A percentile compares a stretch with the other conserved stretches of the same genome.
Evolutionary conservation across 2,329 filamentous ascomycete species (phyloP).

Genomic region (Xylariaceae sp.): DNA sequence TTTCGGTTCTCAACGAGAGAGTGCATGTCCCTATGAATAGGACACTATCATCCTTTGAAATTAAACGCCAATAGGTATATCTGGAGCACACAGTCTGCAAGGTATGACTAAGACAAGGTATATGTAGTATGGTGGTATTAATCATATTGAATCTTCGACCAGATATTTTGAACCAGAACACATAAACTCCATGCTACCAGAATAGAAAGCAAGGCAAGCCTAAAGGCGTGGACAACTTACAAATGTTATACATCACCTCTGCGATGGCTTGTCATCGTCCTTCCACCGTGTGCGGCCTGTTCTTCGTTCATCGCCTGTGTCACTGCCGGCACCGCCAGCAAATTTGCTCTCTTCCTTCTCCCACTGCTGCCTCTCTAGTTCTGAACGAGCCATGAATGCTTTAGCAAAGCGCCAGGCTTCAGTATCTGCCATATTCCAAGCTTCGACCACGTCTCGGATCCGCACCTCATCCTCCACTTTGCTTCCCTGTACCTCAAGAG

Average conservation of each 20-base stretch:
- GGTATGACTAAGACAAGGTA: no score
- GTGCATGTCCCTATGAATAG: no score
- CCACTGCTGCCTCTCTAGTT: conserved; percentile 63
- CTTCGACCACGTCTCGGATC: conserved; percentile 54
- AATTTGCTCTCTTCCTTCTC: conserved; percentile 66
- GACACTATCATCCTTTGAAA: no score
- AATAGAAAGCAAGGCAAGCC: background rate
- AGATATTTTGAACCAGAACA: conserved; percentile 7
- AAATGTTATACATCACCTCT: background rate
- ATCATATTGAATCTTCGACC: conserved; percentile 1
- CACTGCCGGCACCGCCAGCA: conserved; percentile 56
- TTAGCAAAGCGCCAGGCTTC: conserved; percentile 74
- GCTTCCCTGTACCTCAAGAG: conserved; percentile 45
- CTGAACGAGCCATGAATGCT: conserved; percentile 60
- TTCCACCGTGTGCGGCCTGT: conserved; percentile 33
- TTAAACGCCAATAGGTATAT: no score
- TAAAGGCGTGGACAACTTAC: background rate
- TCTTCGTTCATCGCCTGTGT: conserved; percentile 36
- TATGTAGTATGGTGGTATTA: background rate
- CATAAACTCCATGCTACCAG: conserved; percentile 15
- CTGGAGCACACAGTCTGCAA: no score
- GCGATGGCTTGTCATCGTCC: conserved; percentile 26
- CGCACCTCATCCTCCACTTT: conserved; percentile 42
- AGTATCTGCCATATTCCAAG: conserved; percentile 68
- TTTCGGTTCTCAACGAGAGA: no score